Conservation (phyloP, 257 asterid species). For the Euphrasia confusa region DNA sequence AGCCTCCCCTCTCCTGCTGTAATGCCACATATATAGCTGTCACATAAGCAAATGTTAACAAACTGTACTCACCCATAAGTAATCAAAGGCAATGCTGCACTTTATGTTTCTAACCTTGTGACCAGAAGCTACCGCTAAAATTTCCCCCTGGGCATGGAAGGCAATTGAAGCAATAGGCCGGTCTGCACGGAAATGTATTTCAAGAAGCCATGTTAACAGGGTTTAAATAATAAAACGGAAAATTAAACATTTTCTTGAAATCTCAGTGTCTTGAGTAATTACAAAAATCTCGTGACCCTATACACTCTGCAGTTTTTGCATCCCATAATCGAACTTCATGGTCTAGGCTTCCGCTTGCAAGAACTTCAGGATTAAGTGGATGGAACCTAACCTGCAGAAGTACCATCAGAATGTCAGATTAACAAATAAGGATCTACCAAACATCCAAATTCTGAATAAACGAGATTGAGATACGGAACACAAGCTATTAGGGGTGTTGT, state of each 20-base stretch:
- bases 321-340: constrained; percentile 97
- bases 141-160: constrained; percentile 93
- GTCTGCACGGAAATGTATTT: constrained; percentile 42
- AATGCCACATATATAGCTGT: constrained; percentile 96
- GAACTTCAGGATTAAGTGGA: constrained; percentile 74
- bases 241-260: neutral
- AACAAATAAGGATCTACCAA: constrained; percentile 23
- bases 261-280: constrained; percentile 30
- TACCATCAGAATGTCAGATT: constrained; percentile 27
- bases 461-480: neutral
- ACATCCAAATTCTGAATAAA: neutral
- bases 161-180: constrained; percentile 99
- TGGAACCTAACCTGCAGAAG: constrained; percentile 89
- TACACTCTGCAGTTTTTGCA: constrained; percentile 85
- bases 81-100: constrained; percentile 16
- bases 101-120: constrained; percentile 69
- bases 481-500: constrained; percentile 8
- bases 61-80: constrained; percentile 14
- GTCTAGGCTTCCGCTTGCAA: constrained; percentile 98
- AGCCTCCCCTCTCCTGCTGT: constrained; percentile 72
- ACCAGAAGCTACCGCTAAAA: constrained; percentile 97
- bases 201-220: constrained; percentile 12
- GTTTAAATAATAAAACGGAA: constrained; percentile 10
- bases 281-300: constrained; percentile 93
- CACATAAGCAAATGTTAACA: constrained; percentile 31